A percentile compares a stretch with the other conserved stretches of the same genome.
Evolutionary conservation across 73 alveolate species (phyloP).

Genomic region (Paramecium biaurelia): DNA sequence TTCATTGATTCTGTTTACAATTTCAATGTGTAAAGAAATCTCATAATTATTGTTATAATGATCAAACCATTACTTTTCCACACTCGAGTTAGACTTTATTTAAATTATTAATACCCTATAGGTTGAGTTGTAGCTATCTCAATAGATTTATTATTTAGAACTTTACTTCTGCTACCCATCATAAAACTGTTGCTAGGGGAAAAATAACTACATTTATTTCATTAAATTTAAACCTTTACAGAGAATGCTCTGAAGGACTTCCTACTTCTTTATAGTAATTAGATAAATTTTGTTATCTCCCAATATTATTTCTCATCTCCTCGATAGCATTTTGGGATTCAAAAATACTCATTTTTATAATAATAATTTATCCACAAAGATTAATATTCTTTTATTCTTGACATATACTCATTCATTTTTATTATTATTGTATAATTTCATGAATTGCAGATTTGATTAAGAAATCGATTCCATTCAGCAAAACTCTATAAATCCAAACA

Average conservation of each 20-base stretch:
- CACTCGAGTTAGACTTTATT: neutral
- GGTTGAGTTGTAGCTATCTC: neutral
- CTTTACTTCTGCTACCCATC: neutral
- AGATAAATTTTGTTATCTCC: neutral
- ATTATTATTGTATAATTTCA: neutral
- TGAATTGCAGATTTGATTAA: neutral
- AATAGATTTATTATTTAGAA: neutral
- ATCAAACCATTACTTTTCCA: conserved; percentile 36
- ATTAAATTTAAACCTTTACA: neutral
- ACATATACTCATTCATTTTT: neutral
- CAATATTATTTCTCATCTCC: neutral
- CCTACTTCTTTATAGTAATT: neutral
- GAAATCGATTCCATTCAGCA: neutral
- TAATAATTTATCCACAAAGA: neutral
- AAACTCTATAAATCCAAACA: neutral
- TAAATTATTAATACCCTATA: neutral
- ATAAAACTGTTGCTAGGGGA: neutral
- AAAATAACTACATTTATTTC: neutral
- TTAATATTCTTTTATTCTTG: neutral
- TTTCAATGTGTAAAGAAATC: neutral
- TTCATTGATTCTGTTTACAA: conserved; percentile 10
- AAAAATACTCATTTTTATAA: neutral
- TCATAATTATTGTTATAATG: conserved; percentile 28
- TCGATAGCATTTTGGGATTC: neutral
- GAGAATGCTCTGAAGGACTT: conserved; percentile 5